Percentiles rank a stretch among this genome's conserved stretches.
Evolutionary conservation across 1,284 basidiomycete species (phyloP).

Genomic region (Hymenochaete sp.): DNA sequence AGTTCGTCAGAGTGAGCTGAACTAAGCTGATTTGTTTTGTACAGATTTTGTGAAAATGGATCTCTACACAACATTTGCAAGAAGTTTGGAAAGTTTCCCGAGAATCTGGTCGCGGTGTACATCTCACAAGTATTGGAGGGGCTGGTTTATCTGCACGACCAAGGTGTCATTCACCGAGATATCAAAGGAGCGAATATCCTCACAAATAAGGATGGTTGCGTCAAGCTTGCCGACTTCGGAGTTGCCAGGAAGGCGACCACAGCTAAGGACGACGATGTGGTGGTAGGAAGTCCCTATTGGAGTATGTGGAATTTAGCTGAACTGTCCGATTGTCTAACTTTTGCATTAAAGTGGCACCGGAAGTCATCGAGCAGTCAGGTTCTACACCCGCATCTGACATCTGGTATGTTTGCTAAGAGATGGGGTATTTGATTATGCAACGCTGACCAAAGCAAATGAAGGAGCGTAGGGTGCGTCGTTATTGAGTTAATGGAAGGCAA

Average conservation of each 20-base stretch:
- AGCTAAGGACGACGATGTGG: conserved; percentile 69
- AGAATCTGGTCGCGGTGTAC: conserved; percentile 92
- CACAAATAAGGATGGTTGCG: conserved; percentile 96
- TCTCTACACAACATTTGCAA: conserved; percentile 93
- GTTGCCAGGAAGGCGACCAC: conserved; percentile 69
- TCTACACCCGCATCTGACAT: conserved; percentile 96
- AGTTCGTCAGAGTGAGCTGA: conserved; percentile 13
- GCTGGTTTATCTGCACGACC: conserved; percentile 90
- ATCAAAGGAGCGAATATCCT: conserved; percentile 98
- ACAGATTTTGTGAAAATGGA: conserved; percentile 94
- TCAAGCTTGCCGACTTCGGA: conserved; percentile 93
- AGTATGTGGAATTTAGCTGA: conserved; percentile 44
- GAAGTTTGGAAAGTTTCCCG: conserved; percentile 96
- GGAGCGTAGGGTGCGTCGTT: conserved; percentile 93
- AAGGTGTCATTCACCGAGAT: conserved; percentile 97
- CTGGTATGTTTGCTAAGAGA: conserved; percentile 48
- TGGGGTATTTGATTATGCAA: conserved; percentile 11
- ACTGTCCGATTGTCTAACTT: conserved; percentile 22
- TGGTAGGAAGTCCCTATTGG: conserved; percentile 96
- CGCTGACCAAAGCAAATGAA: conserved; percentile 28
- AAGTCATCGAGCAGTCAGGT: conserved; percentile 95
- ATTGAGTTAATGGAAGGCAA: conserved; percentile 95
- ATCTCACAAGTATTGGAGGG: conserved; percentile 92
- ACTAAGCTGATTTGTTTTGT: conserved; percentile 7
- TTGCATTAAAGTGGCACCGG: conserved; percentile 73